Conservation (phyloP, 2,329 filamentous ascomycete species). For the Alternaria rosae region DNA sequence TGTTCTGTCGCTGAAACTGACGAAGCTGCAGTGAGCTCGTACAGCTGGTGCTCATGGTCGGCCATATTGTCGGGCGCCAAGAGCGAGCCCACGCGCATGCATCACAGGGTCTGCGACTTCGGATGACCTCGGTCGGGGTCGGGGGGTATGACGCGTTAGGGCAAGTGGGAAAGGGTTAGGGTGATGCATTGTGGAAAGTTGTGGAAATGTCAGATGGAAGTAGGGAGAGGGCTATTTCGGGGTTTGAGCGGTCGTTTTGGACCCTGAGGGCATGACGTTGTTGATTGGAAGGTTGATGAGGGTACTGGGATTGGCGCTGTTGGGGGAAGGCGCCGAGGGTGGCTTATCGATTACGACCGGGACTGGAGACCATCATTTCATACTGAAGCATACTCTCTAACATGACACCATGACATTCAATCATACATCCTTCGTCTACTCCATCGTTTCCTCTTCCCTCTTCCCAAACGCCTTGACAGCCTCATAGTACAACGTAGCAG, state of each 20-base stretch:
- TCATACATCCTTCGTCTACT: background rate
- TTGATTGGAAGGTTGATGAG: slow-evolving; percentile 4
- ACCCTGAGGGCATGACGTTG: slow-evolving; percentile 15
- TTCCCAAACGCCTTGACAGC: slow-evolving; percentile 27
- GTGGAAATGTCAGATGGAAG: background rate
- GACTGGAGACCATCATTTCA: background rate
- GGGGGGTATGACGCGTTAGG: accelerated
- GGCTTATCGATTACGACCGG: slow-evolving; percentile 11
- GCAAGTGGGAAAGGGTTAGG: background rate
- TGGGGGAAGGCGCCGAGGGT: background rate
- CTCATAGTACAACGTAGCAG: slow-evolving; percentile 44
- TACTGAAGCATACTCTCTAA: too few species aligned
- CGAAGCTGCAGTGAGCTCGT: slow-evolving; percentile 20
- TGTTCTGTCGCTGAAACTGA: slow-evolving; percentile 5
- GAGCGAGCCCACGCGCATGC: slow-evolving; percentile 11
- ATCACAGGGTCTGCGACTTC: slow-evolving; percentile 16
- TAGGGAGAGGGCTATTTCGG: background rate
- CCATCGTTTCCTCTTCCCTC: background rate
- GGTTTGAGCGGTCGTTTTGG: slow-evolving; percentile 1
- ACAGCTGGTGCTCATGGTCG: slow-evolving; percentile 2
- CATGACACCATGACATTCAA: background rate
- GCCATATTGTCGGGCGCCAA: slow-evolving; percentile 24
- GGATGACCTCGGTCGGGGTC: slow-evolving; percentile 1
- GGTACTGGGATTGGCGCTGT: slow-evolving; percentile 2
- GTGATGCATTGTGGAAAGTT: background rate